Conservation (phyloP, 495 filamentous ascomycete species). For the Penicillium bovifimosum region DNA sequence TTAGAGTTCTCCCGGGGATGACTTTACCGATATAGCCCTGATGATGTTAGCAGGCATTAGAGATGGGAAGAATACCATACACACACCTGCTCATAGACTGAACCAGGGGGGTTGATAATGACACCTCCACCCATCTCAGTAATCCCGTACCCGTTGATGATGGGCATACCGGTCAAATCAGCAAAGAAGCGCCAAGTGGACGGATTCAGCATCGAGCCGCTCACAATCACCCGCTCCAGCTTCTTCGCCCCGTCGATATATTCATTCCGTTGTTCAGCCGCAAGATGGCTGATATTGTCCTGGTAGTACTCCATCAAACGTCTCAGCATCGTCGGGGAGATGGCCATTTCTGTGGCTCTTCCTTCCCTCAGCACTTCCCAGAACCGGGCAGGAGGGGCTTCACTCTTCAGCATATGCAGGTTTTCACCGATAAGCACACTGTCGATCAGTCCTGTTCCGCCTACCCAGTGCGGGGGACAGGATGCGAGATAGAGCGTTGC, state of each 20-base stretch:
- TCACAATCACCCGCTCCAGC: neutral
- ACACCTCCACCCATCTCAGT: slow-evolving; percentile 4
- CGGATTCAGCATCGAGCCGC: neutral
- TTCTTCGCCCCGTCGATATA: slow-evolving; percentile 4
- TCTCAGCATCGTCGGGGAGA: neutral
- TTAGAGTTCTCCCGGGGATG: neutral
- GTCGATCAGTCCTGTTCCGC: slow-evolving; percentile 3
- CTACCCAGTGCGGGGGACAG: slow-evolving; percentile 3
- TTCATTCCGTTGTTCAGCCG: slow-evolving; percentile 1
- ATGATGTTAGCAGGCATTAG: neutral
- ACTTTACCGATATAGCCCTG: slow-evolving; percentile 2
- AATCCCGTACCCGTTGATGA: slow-evolving; percentile 3
- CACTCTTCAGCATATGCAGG: slow-evolving; percentile 1
- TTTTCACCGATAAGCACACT: neutral
- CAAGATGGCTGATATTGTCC: slow-evolving; percentile 2
- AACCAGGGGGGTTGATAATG: neutral
- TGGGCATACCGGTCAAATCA: slow-evolving; percentile 4
- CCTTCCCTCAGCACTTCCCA: slow-evolving; percentile 1
- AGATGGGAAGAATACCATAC: neutral
- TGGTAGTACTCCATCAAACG: slow-evolving; percentile 2
- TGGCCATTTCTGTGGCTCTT: neutral
- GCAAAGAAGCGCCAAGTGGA: slow-evolving; percentile 2
- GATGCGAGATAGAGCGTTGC: neutral
- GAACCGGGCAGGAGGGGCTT: neutral
- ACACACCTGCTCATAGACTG: neutral